Base-by-base conservation (phyloP, 2,329 filamentous ascomycete genomes). In the Colletotrichum filicis region DNA sequence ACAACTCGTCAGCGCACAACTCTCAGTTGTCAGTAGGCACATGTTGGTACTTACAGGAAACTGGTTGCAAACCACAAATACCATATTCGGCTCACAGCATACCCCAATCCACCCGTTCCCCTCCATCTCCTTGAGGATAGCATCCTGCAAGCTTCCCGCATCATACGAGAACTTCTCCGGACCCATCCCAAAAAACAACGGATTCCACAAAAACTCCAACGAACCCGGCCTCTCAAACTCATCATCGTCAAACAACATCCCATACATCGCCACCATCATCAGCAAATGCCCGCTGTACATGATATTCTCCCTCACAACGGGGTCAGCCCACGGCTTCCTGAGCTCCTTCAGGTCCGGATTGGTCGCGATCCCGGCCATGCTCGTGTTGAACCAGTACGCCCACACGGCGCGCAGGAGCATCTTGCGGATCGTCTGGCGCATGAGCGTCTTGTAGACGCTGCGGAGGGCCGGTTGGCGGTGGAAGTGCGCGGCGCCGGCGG, bases 201-300 rank as follows among this genome's bases (percentile, higher is more conserved):
- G 83, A 57, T 82, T 75, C 82, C 82, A 85, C n/a, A 78, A 49
- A 64, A 85, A 85, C 1, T 74, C 74, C 30, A 85, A 66, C 2
- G 78, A 77, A 1, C 73, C 79, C 2, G 76, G 74, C 49, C 78
- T 74, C 66, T 85, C 83, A 68, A 82, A 84, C 62, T 78, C 77
- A 60, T 84, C 81, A 63, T 85, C 82, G 63, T 84, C 78, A 67
- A 85, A 85, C 1, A 85, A 77, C 83, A 85, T 85, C 1, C 76
- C 79, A 75, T 83, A 84, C 9, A 85, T 74, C 9, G 78, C 79
- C 2, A 78, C 78, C 82, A 85, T 84, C 49, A 84, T 70, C 12
- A 84, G 76, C 24, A 84, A 71, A 74, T 85, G 82, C 1, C 83
- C 83, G 32, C 78, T 81, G 59, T 83, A 84, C 83, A 72, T 72